Evolutionary conservation across 2,329 filamentous ascomycete genomes (phyloP).

Genomic region (Scedosporium dehoogii): DNA sequence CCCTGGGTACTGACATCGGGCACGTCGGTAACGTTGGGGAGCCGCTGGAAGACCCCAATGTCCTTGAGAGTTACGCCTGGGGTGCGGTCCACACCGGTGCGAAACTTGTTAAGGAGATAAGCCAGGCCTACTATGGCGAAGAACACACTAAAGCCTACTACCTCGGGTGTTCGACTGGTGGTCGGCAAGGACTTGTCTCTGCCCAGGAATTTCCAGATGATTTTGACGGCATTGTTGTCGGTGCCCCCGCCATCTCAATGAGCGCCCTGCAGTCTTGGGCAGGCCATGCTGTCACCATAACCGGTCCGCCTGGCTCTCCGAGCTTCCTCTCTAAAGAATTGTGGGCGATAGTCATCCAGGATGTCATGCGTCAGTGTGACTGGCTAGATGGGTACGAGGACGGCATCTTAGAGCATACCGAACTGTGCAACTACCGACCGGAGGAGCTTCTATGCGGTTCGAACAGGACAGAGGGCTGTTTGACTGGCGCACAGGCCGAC

Average conservation of each 20-base stretch:
- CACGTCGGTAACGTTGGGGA: conserved; percentile 22
- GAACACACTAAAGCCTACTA: conserved; percentile 27
- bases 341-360: conserved; percentile 15
- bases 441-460: conserved; percentile 30
- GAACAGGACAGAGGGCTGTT: conserved; percentile 20
- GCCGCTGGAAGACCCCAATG: conserved; percentile 25
- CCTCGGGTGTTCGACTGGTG: conserved; percentile 40
- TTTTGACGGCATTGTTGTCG: conserved; percentile 34
- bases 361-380: conserved; percentile 35
- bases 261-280: not conserved
- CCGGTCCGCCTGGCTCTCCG: conserved; percentile 21
- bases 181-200: conserved; percentile 39
- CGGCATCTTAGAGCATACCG: conserved; percentile 35
- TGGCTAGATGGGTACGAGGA: conserved; percentile 36
- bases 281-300: conserved; percentile 16
- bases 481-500: conserved; percentile 31
- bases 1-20: conserved; percentile 32
- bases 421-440: conserved; percentile 32
- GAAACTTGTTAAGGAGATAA: conserved; percentile 30
- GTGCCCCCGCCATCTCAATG: conserved; percentile 27
- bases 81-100: conserved; percentile 29
- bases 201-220: conserved; percentile 34
- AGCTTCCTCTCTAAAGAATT: conserved; percentile 16
- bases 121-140: conserved; percentile 34
- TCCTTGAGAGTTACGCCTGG: conserved; percentile 25